Evolutionary conservation across 2,329 filamentous ascomycete genomes (phyloP), one percentile per base, ranked within the genome.

Genomic region (Penicillium sp.): DNA sequence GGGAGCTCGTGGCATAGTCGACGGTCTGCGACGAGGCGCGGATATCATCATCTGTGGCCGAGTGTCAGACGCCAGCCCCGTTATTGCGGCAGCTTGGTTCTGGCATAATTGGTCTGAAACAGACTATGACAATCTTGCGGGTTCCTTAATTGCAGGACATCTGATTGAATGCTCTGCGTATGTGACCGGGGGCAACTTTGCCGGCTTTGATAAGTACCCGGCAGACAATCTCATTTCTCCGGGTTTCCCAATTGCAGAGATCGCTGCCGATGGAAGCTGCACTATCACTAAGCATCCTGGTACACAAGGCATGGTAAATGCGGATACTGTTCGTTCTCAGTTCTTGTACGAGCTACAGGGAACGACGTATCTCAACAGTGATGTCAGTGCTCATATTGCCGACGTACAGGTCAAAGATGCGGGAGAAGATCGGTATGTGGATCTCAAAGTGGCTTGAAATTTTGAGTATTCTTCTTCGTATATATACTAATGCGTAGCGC

Each of bases 121-220:
- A 1, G 39, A 49, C n/a, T 46, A 78, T 21, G 78, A 85, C 56
- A 63, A 73, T 19, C 72, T 86, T 4, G 83, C 83, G 0, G 79
- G 79, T 0, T 72, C 81, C 0, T 65, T 85, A 0, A 67, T 85
- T 4, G 81, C 81, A 0, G 82, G 80, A 1, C 81, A 84, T 66
- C 65, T 84, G 6, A 83, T 84, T 42, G 82, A 85, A 62, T 84
- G 82, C 61, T 78, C 76, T 0, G 74, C 79, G 0, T 86, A 86
- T 53, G 81, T 81, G 3, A 82, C 81, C 0, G 83, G 83, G 0
- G 79, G 73, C 0, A 85, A 86, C 59, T 86, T 84, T 57, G 75
- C 81, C 0, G 83, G 82, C 0, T 74, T 79, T 33, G 76, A 79
- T 14, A 35, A 29, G 2, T 76, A 78, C 54, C 59, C 73, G 1